phyloP scores from a whole-genome alignment of 2,329 filamentous ascomycete genomes.

The Leptodontidium sp. region DNA sequence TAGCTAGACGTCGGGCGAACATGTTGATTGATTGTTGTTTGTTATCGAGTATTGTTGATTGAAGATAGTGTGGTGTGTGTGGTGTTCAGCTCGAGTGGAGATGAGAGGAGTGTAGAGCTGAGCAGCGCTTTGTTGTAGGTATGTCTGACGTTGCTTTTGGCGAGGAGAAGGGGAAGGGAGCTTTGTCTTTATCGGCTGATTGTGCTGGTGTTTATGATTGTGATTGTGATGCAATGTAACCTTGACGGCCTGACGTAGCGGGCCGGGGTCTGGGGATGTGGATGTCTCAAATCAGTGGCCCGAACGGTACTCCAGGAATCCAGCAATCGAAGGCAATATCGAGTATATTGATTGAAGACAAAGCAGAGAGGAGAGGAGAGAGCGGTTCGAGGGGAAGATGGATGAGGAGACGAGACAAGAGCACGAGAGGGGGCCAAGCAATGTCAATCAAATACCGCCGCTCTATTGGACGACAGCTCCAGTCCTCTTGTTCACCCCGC shows the following conservation, averaged over 20 bases:
- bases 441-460: slow-evolving; percentile 3
- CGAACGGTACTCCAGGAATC: not conserved
- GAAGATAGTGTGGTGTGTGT: slow-evolving; percentile 39
- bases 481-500: slow-evolving; percentile 32
- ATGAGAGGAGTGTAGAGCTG: not conserved
- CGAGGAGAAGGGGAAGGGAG: not conserved
- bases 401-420: slow-evolving; percentile 24
- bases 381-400: slow-evolving; percentile 16
- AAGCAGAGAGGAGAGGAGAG: slow-evolving; percentile 24
- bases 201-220: slow-evolving; percentile 8
- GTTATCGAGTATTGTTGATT: not conserved
- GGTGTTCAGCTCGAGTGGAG: slow-evolving; percentile 13
- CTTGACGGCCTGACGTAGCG: slow-evolving; percentile 12
- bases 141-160: slow-evolving; percentile 12
- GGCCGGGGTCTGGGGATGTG: slow-evolving; percentile 9
- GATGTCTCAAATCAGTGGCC: slow-evolving; percentile 1
- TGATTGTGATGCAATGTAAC: slow-evolving; percentile 9
- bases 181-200: not conserved
- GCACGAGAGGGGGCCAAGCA: slow-evolving; percentile 11
- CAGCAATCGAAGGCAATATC: not conserved
- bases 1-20: slow-evolving; percentile 43
- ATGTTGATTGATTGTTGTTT: slow-evolving; percentile 37
- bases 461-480: slow-evolving; percentile 21
- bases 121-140: slow-evolving; percentile 2
- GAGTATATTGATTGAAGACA: slow-evolving; percentile 15